Conservation (phyloP, 305 asterid species). For the Fraxinus greggii region DNA sequence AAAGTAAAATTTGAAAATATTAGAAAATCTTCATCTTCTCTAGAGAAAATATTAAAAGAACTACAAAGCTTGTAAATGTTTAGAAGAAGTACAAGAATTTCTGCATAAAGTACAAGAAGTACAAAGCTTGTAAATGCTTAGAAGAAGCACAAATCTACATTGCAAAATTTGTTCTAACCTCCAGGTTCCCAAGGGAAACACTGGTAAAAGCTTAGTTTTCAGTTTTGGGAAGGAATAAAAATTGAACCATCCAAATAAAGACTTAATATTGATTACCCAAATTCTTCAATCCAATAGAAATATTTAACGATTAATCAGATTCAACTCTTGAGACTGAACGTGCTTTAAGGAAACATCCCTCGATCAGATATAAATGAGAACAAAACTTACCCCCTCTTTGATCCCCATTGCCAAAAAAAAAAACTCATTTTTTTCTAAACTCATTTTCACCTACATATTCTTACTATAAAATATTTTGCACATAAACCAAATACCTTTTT, state of each 20-base stretch:
- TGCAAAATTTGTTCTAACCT: background rate
- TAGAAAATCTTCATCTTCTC: background rate
- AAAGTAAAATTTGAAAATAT: background rate
- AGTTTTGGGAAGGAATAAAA: background rate
- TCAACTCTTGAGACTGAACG: slow-evolving; percentile 4
- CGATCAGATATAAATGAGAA: background rate
- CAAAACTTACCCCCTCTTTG: background rate
- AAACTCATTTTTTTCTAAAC: background rate
- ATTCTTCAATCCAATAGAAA: background rate
- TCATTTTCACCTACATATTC: background rate
- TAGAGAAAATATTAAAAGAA: background rate
- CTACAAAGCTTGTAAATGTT: background rate
- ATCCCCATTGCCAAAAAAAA: background rate
- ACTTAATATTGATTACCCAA: background rate
- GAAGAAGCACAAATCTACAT: background rate
- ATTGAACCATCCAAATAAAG: background rate
- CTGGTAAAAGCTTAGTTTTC: background rate
- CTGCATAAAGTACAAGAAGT: background rate
- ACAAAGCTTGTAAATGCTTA: background rate
- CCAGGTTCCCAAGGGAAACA: background rate
- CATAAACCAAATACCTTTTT: background rate
- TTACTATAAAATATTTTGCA: background rate
- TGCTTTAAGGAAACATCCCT: background rate
- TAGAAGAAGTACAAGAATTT: background rate
- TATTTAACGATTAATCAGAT: background rate